Evolutionary conservation across 1,139 yeast genomes (phyloP), one percentile per base, ranked within the genome.

Genomic region (Taphrina deformans): DNA sequence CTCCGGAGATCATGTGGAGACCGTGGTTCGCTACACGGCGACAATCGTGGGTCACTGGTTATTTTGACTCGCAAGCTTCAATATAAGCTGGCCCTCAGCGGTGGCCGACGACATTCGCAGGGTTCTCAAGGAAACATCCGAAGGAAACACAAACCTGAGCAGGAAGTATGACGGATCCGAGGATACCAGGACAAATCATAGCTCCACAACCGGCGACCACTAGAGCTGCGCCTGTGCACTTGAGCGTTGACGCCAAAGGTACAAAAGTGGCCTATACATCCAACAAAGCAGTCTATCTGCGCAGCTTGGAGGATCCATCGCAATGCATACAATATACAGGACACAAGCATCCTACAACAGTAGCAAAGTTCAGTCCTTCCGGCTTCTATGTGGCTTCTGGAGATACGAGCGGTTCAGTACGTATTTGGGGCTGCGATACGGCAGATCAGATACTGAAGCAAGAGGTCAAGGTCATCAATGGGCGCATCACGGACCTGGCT

Each of bases 311-410:
- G 35, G 76, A 78, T 64, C 83, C 86, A 1, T 76, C 82, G 1
- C 72, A 76, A 50, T 72, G 80, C 16, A 75, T 80, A 18, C 96
- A 90, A 73, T 91, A 88, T 76, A 82, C 83, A 12, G 86, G 84
- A 62, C 99, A 93, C 76, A 81, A 82, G 50, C 79, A 80, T 45
- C 77, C 82, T 41, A 88, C 96, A 29, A 87, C 96, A 0, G 96
- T 87, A 4, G 97, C 95, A 10, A 82, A 84, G 50, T 90, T 93
- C 74, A 81, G 96, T 0, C 96, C 98, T 1, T 85, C 92, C 14
- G 98, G 99, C 0, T 87, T 81, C 75, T 92, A 89, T 75, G 78
- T 93, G 35, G 97, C 97, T 1, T 88, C 96, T 1, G 99, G 97
- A 52, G 99, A 66, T 27, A 55, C 29, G 38, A 53, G 86, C 10